phyloP scores from a whole-genome alignment of 306 rosid genomes.

The Calophaca sinica region DNA sequence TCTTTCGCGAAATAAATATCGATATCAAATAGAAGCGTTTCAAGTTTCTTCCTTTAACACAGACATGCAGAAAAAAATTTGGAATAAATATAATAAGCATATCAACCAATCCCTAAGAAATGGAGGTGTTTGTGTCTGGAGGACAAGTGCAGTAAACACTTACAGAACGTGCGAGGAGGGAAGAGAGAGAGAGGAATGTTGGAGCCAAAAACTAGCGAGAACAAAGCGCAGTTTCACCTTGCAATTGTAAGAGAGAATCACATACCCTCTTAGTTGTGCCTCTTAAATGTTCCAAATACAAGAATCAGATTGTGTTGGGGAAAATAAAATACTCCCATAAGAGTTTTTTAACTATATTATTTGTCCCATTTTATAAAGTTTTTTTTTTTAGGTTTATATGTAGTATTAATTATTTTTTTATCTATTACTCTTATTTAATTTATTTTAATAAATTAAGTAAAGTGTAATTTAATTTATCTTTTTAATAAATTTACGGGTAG shows the following conservation, averaged over 20 bases:
- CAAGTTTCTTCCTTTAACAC: not conserved
- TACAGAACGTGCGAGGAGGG: not conserved
- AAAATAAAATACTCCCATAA: too few relatives aligned
- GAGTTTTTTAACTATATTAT: too few relatives aligned
- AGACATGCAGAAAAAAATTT: constrained; percentile 2
- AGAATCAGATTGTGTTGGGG: too few relatives aligned
- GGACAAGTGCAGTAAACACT: not conserved
- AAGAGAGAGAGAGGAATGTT: not conserved
- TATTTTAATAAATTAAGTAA: too few relatives aligned
- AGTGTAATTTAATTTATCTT: too few relatives aligned
- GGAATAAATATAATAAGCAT: not conserved
- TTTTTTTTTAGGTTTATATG: too few relatives aligned
- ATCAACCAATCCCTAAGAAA: not conserved
- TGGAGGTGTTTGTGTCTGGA: not conserved
- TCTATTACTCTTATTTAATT: too few relatives aligned
- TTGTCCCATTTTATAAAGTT: too few relatives aligned
- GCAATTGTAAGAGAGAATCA: too few relatives aligned
- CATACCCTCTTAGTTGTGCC: too few relatives aligned
- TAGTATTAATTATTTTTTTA: too few relatives aligned
- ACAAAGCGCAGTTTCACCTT: not conserved
- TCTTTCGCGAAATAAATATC: not conserved
- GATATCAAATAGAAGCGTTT: constrained; percentile 1
- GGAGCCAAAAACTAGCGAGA: not conserved
- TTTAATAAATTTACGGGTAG: too few relatives aligned
- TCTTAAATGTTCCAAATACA: not conserved